Evolutionary conservation across 1,284 basidiomycete species (phyloP).

Genomic region (Ustilago shanxiensis): DNA sequence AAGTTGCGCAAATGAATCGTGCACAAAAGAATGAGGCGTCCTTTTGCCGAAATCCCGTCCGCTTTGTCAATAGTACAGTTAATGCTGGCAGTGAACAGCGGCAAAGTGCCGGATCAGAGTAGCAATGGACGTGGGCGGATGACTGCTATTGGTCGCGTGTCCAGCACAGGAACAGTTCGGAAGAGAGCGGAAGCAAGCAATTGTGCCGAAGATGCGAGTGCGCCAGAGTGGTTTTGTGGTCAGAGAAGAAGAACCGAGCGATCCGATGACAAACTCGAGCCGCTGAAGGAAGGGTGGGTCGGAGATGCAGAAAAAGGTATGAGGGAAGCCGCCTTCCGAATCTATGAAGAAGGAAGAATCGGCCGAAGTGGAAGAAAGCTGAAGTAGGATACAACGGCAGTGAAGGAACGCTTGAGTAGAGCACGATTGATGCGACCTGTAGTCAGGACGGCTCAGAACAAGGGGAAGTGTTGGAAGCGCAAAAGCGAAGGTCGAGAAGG

Average conservation of each 20-base stretch:
- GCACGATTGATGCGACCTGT: background rate
- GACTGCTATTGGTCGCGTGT: slow-evolving; percentile 5
- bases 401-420: background rate
- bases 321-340: background rate
- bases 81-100: background rate
- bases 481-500: slow-evolving; percentile 6
- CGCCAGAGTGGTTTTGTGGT: background rate
- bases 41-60: background rate
- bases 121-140: slow-evolving; percentile 1
- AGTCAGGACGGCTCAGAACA: background rate
- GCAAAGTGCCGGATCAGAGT: background rate
- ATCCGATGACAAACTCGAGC: slow-evolving; percentile 1
- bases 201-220: slow-evolving; percentile 1
- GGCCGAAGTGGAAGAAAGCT: slow-evolving; percentile 1
- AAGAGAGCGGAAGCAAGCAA: slow-evolving; percentile 13
- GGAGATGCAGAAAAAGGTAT: background rate
- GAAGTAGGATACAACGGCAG: background rate
- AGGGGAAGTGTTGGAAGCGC: background rate
- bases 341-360: background rate
- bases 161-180: slow-evolving; percentile 5
- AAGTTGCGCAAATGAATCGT: background rate
- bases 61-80: background rate
- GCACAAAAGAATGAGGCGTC: background rate
- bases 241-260: slow-evolving; percentile 8
- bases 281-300: background rate